Evolutionary conservation across 441 rosid species (phyloP).

Genomic region (Mallotus japonicus): DNA sequence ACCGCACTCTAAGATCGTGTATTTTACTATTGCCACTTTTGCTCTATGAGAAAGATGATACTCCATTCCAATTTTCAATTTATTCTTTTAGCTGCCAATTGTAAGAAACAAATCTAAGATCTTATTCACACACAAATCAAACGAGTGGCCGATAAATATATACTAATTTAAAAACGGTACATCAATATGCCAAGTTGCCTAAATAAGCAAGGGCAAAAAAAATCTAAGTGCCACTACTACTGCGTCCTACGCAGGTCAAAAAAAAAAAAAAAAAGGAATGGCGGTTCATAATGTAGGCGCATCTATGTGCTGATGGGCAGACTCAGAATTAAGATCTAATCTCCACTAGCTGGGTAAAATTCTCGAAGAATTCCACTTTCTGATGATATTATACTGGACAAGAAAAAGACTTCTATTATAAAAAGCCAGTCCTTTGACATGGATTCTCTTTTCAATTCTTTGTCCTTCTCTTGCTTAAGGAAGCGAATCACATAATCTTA

Average conservation of each 20-base stretch:
- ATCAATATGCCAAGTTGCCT: conserved; percentile 35
- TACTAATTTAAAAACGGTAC: conserved; percentile 21
- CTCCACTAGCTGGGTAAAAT: conserved; percentile 42
- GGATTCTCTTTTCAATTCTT: conserved; percentile 24
- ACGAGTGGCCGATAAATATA: conserved; percentile 24
- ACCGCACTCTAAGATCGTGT: not conserved
- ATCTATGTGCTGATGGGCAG: conserved; percentile 30
- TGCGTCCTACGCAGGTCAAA: conserved; percentile 17
- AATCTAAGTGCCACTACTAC: conserved; percentile 30
- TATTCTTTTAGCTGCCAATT: conserved; percentile 7
- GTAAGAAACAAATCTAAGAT: conserved; percentile 21
- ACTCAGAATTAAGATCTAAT: conserved; percentile 43
- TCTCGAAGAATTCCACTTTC: conserved; percentile 32
- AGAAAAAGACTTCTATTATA: conserved; percentile 25
- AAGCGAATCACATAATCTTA: conserved; percentile 34
- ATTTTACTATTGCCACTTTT: not conserved
- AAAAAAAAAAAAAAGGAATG: conserved; percentile 1
- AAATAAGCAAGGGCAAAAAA: conserved; percentile 23
- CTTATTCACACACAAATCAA: conserved; percentile 16
- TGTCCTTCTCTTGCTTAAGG: conserved; percentile 27
- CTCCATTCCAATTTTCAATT: not conserved
- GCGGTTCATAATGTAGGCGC: conserved; percentile 28
- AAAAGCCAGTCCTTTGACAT: conserved; percentile 29
- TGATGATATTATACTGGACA: conserved; percentile 37
- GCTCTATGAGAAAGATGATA: not conserved